Percentiles rank a stretch among this genome's conserved stretches.
Conservation (phyloP, 2,329 filamentous ascomycete genomes). For the Metarhizium humberi region DNA sequence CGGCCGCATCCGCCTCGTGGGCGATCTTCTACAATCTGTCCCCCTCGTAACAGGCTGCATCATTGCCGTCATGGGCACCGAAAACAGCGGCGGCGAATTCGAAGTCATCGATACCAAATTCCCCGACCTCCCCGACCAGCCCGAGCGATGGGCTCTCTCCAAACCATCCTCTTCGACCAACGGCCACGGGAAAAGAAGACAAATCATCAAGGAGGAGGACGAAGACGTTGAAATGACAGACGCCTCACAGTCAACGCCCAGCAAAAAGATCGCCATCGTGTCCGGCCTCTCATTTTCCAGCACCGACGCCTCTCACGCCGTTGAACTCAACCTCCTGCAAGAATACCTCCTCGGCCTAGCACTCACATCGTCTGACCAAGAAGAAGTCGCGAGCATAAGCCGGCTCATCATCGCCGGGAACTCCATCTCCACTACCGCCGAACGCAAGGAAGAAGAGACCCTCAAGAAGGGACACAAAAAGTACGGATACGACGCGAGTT, state of each 20-base stretch:
- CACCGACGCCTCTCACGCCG: conserved; percentile 57
- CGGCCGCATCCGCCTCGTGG: conserved; percentile 72
- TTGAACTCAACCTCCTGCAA: conserved; percentile 67
- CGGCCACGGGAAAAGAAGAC: conserved; percentile 19
- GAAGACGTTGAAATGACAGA: conserved; percentile 44
- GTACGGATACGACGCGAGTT: conserved; percentile 85
- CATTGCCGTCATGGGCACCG: conserved; percentile 87
- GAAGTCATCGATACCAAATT: conserved; percentile 86
- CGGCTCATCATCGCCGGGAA: conserved; percentile 88
- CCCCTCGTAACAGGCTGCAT: conserved; percentile 88
- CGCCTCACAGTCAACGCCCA: conserved; percentile 14
- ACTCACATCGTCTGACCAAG: conserved; percentile 49
- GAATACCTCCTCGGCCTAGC: conserved; percentile 86
- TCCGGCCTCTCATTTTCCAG: conserved; percentile 82
- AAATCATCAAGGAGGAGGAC: conserved; percentile 29
- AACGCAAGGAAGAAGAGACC: conserved; percentile 27
- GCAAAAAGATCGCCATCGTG: conserved; percentile 67
- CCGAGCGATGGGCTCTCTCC: conserved; percentile 66
- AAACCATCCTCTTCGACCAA: conserved; percentile 29
- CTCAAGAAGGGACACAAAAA: conserved; percentile 57
- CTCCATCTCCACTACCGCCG: conserved; percentile 61
- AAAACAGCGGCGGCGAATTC: conserved; percentile 85
- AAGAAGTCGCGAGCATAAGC: conserved; percentile 58
- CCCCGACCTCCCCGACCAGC: conserved; percentile 76
- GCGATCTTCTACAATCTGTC: conserved; percentile 55